Evolutionary conservation across 495 filamentous ascomycete species (phyloP).

Genomic region (Neurospora tetrasperma): DNA sequence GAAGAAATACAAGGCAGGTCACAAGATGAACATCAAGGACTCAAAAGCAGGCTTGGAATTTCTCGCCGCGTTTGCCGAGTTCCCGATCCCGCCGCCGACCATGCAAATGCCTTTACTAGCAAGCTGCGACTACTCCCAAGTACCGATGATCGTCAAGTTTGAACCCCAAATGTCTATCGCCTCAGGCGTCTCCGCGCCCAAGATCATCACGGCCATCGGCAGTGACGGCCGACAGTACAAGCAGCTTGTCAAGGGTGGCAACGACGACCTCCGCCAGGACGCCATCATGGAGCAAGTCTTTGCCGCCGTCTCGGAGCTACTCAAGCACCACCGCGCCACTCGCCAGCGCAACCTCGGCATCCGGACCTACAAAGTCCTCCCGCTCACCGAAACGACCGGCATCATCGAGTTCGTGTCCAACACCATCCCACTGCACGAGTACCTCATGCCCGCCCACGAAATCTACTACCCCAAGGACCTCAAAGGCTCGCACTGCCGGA

Average conservation of each 20-base stretch:
- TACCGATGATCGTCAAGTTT: slow-evolving; percentile 63
- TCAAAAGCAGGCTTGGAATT: slow-evolving; percentile 46
- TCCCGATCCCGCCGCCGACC: slow-evolving; percentile 75
- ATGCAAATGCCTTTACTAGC: slow-evolving; percentile 69
- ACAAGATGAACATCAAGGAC: slow-evolving; percentile 51
- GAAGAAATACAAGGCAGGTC: slow-evolving; percentile 49
- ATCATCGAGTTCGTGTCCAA: slow-evolving; percentile 94
- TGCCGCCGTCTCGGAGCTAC: slow-evolving; percentile 80
- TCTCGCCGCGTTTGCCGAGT: slow-evolving; percentile 43
- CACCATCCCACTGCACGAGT: slow-evolving; percentile 84
- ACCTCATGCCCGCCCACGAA: slow-evolving; percentile 81
- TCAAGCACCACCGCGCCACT: slow-evolving; percentile 75
- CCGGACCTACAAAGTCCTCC: slow-evolving; percentile 91
- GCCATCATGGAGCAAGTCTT: slow-evolving; percentile 99
- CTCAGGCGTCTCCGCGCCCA: slow-evolving; percentile 83
- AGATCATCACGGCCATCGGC: slow-evolving; percentile 71
- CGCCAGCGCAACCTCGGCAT: slow-evolving; percentile 81
- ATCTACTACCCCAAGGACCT: slow-evolving; percentile 76
- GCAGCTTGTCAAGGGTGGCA: slow-evolving; percentile 87
- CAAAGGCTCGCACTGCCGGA: slow-evolving; percentile 63
- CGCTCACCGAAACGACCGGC: slow-evolving; percentile 72
- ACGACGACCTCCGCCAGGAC: slow-evolving; percentile 95
- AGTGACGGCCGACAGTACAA: slow-evolving; percentile 70
- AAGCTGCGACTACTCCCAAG: slow-evolving; percentile 58
- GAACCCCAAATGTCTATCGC: slow-evolving; percentile 67